A percentile compares a stretch with the other conserved stretches of the same genome.
Evolutionary conservation across 2,329 filamentous ascomycete genomes (phyloP).

Genomic region (Pseudogymnoascus sp.): DNA sequence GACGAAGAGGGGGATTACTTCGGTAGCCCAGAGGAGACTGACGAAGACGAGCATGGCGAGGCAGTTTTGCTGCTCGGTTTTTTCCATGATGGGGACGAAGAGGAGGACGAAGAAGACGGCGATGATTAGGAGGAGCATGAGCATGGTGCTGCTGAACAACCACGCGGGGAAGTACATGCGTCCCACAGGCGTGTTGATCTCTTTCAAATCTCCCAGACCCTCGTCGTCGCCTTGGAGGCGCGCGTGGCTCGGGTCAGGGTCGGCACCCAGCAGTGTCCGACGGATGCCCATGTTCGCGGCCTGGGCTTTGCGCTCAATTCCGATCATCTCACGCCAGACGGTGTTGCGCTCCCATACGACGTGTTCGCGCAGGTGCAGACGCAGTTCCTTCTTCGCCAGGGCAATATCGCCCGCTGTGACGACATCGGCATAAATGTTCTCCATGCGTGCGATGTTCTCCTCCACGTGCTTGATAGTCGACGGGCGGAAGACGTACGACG

Average conservation of each 20-base stretch:
- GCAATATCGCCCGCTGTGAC: constrained; percentile 73
- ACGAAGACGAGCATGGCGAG: constrained; percentile 89
- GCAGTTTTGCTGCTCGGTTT: constrained; percentile 89
- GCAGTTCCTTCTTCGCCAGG: constrained; percentile 73
- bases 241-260: constrained; percentile 57
- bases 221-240: constrained; percentile 79
- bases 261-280: constrained; percentile 69
- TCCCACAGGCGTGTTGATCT: constrained; percentile 72
- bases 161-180: constrained; percentile 68
- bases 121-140: constrained; percentile 63
- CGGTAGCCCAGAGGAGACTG: constrained; percentile 90
- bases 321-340: constrained; percentile 98
- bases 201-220: constrained; percentile 51
- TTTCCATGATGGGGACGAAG: constrained; percentile 71
- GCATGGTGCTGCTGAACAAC: constrained; percentile 75
- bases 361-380: constrained; percentile 87
- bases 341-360: constrained; percentile 99
- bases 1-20: constrained; percentile 94
- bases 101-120: constrained; percentile 67
- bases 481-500: constrained; percentile 72
- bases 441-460: constrained; percentile 63
- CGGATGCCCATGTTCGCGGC: constrained; percentile 79
- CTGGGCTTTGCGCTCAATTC: constrained; percentile 89
- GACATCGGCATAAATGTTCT: constrained; percentile 69
- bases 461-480: constrained; percentile 64